These are phyloP conservation scores for Elsinoe perseae DNA, from an alignment of 2,329 filamentous ascomycete genomes.

Conservation along the genomic window DNA sequence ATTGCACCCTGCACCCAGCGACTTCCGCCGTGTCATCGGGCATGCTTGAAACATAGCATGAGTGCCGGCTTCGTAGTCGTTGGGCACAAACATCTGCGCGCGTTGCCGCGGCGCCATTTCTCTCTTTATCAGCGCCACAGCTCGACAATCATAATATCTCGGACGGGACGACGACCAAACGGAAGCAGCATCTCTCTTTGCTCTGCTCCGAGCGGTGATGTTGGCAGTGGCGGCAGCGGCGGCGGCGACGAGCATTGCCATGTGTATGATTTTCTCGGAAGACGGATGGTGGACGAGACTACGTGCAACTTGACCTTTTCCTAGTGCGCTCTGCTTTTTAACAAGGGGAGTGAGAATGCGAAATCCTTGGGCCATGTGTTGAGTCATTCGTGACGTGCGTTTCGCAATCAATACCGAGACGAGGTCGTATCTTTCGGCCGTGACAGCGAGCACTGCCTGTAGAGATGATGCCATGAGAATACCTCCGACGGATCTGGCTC, in stretches of 20 bases:
- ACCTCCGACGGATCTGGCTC: neutral
- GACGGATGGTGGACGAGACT: slow-evolving; percentile 3
- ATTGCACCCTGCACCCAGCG: neutral
- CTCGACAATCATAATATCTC: slow-evolving; percentile 9
- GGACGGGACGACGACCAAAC: neutral
- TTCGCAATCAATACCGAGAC: neutral
- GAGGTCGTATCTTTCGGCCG: neutral
- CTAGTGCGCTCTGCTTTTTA: neutral
- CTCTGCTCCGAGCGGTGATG: neutral
- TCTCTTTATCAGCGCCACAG: slow-evolving; percentile 11
- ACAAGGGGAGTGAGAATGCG: slow-evolving; percentile 4
- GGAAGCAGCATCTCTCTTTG: too few relatives aligned
- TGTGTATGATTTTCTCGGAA: slow-evolving; percentile 2
- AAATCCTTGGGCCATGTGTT: neutral
- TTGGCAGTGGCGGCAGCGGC: neutral
- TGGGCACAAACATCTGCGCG: neutral
- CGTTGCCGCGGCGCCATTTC: neutral
- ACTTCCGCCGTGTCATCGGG: neutral
- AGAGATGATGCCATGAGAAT: too few relatives aligned
- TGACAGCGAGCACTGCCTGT: neutral
- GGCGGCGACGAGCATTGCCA: neutral
- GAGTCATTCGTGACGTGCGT: neutral
- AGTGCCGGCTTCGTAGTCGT: neutral
- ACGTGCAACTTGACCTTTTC: slow-evolving; percentile 3
- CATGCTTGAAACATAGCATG: slow-evolving; percentile 13